These are phyloP conservation scores for Neurospora sp. DNA, from an alignment of 495 filamentous ascomycete species.

Conservation along the genomic window DNA sequence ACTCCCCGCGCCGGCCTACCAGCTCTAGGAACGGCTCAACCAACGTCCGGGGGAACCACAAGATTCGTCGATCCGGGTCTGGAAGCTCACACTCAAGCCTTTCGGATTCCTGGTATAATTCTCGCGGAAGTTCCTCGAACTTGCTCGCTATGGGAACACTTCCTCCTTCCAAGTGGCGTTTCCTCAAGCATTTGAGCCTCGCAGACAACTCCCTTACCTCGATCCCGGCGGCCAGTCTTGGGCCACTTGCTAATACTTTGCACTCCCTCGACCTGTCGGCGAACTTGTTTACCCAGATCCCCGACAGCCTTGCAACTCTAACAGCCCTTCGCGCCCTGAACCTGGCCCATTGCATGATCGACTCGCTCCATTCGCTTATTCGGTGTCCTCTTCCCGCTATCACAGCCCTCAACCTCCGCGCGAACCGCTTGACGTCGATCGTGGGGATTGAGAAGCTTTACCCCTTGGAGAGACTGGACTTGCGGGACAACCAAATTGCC, in stretches of 20 bases:
- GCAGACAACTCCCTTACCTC: slow-evolving; percentile 82
- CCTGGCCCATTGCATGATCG: slow-evolving; percentile 93
- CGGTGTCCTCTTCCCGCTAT: slow-evolving; percentile 87
- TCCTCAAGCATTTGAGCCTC: slow-evolving; percentile 81
- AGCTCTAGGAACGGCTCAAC: slow-evolving; percentile 61
- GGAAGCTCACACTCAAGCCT: slow-evolving; percentile 86
- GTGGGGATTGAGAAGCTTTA: slow-evolving; percentile 83
- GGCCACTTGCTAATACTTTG: slow-evolving; percentile 74
- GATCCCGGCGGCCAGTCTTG: slow-evolving; percentile 60
- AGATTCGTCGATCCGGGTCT: slow-evolving; percentile 75
- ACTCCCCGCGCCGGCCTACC: slow-evolving; percentile 64
- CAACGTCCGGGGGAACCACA: slow-evolving; percentile 51
- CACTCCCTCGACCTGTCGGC: slow-evolving; percentile 84
- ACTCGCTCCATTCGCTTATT: slow-evolving; percentile 78
- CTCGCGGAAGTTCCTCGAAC: slow-evolving; percentile 60
- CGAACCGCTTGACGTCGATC: slow-evolving; percentile 78
- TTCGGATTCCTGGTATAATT: slow-evolving; percentile 54
- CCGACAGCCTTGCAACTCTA: slow-evolving; percentile 74
- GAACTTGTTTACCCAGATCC: slow-evolving; percentile 84
- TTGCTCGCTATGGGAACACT: slow-evolving; percentile 53
- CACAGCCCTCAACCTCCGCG: slow-evolving; percentile 81
- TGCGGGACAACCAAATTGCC: slow-evolving; percentile 81
- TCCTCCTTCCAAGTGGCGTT: slow-evolving; percentile 83
- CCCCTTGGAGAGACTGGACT: slow-evolving; percentile 79
- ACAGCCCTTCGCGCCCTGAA: slow-evolving; percentile 81